Evolutionary conservation across 2,329 filamentous ascomycete species (phyloP).

Genomic region (Penicillium sp.): DNA sequence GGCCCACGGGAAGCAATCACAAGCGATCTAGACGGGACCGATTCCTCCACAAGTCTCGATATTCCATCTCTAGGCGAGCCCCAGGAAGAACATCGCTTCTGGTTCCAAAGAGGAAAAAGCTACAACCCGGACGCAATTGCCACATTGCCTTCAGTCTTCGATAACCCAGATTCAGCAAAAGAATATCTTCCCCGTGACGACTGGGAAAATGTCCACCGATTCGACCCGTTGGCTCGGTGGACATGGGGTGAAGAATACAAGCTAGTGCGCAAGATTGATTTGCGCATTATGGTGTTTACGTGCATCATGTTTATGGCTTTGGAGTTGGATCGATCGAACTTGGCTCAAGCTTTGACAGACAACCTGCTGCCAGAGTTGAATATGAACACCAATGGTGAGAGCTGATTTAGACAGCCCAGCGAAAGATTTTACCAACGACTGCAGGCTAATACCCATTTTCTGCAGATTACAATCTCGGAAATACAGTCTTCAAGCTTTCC

Average conservation of each 20-base stretch:
- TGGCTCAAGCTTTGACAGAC: slow-evolving; percentile 59
- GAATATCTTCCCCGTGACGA: slow-evolving; percentile 31
- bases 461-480: slow-evolving; percentile 54
- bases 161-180: slow-evolving; percentile 44
- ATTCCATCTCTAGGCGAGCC: slow-evolving; percentile 16
- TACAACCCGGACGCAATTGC: slow-evolving; percentile 34
- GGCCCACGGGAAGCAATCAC: background rate
- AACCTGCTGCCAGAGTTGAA: slow-evolving; percentile 51
- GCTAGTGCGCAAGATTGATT: slow-evolving; percentile 21
- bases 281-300: slow-evolving; percentile 25
- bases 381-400: slow-evolving; percentile 31
- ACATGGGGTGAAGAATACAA: slow-evolving; percentile 24
- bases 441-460: slow-evolving; percentile 45
- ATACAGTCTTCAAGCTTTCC: slow-evolving; percentile 56
- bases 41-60: slow-evolving; percentile 5
- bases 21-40: background rate
- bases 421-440: no score
- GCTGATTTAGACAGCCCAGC: slow-evolving; percentile 6
- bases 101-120: slow-evolving; percentile 28
- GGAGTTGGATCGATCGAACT: slow-evolving; percentile 61
- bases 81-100: slow-evolving; percentile 27
- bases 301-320: slow-evolving; percentile 62
- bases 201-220: slow-evolving; percentile 41
- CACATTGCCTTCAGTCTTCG: slow-evolving; percentile 50
- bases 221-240: slow-evolving; percentile 28